These are phyloP conservation scores for Chondrus crispus DNA, from an alignment of 23 red algal genomes.

Conservation along the genomic window DNA sequence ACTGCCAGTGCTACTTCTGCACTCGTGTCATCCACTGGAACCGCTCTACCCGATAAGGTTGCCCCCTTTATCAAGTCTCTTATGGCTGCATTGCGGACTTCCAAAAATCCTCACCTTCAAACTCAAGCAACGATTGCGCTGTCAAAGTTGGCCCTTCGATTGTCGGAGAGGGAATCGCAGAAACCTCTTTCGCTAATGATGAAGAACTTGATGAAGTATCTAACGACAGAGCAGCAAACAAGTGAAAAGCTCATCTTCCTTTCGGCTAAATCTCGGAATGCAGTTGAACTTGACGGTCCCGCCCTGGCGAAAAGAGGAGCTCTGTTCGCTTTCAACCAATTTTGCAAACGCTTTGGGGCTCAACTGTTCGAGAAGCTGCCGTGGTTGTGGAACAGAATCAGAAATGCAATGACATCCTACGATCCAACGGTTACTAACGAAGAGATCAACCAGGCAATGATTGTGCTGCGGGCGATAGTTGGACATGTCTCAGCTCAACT, in stretches of 20 bases:
- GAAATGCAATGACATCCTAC: background rate
- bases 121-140: slow-evolving; percentile 34
- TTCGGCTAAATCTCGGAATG: background rate
- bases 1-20: slow-evolving; percentile 54
- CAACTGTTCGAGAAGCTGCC: slow-evolving; percentile 58
- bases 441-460: slow-evolving; percentile 37
- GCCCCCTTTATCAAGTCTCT: slow-evolving; percentile 77
- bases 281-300: background rate
- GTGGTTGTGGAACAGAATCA: slow-evolving; percentile 62
- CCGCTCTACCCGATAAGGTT: slow-evolving; percentile 58
- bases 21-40: slow-evolving; percentile 4
- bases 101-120: slow-evolving; percentile 44
- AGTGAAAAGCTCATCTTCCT: slow-evolving; percentile 3
- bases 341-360: slow-evolving; percentile 55
- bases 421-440: background rate
- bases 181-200: slow-evolving; percentile 57
- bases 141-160: slow-evolving; percentile 38
- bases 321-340: slow-evolving; percentile 35
- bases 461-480: slow-evolving; percentile 47
- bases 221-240: slow-evolving; percentile 40
- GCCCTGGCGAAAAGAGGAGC: slow-evolving; percentile 24
- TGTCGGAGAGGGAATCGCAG: slow-evolving; percentile 34
- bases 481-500: background rate
- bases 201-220: slow-evolving; percentile 90
- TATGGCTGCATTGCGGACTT: slow-evolving; percentile 34